Evolutionary conservation across 1,139 yeast genomes (phyloP).

Genomic region (Saccharomycopsis phalli): DNA sequence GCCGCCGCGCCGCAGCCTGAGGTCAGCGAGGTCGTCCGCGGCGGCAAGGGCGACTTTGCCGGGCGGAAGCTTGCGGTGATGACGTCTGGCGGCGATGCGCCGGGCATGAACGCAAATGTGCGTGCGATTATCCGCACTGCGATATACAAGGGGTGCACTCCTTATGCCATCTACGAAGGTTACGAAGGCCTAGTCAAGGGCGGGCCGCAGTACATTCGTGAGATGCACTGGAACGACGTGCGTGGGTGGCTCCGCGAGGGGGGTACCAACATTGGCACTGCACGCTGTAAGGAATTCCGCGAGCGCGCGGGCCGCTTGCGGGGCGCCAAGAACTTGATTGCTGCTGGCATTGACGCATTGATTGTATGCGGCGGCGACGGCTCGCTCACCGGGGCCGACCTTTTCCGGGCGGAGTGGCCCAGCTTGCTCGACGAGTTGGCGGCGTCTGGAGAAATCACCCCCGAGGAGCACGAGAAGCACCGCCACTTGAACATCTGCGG

Average conservation of each 20-base stretch:
- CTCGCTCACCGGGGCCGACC: slow-evolving; percentile 93
- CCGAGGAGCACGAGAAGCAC: slow-evolving; percentile 49
- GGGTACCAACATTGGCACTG: slow-evolving; percentile 95
- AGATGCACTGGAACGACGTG: slow-evolving; percentile 87
- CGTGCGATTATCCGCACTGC: slow-evolving; percentile 92
- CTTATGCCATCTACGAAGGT: slow-evolving; percentile 92
- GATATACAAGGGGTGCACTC: slow-evolving; percentile 81
- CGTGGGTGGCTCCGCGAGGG: slow-evolving; percentile 88
- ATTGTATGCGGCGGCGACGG: slow-evolving; percentile 99
- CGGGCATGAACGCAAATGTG: slow-evolving; percentile 96
- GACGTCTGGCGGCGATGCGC: slow-evolving; percentile 99
- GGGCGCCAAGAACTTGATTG: slow-evolving; percentile 79
- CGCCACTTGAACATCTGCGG: slow-evolving; percentile 84
- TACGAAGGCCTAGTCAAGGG: slow-evolving; percentile 91
- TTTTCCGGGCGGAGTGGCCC: slow-evolving; percentile 93
- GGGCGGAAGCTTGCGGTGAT: slow-evolving; percentile 74
- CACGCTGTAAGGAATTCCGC: slow-evolving; percentile 78
- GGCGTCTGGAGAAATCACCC: slow-evolving; percentile 43
- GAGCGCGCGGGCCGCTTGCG: slow-evolving; percentile 75
- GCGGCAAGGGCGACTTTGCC: background rate
- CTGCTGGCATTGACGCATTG: slow-evolving; percentile 86
- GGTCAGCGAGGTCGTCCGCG: slow-evolving; percentile 10
- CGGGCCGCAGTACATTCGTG: slow-evolving; percentile 57
- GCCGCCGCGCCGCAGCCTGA: background rate
- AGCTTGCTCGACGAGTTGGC: slow-evolving; percentile 65